Evolutionary conservation across 2,329 filamentous ascomycete species (phyloP).

Genomic region (Samsoniella hepiali): DNA sequence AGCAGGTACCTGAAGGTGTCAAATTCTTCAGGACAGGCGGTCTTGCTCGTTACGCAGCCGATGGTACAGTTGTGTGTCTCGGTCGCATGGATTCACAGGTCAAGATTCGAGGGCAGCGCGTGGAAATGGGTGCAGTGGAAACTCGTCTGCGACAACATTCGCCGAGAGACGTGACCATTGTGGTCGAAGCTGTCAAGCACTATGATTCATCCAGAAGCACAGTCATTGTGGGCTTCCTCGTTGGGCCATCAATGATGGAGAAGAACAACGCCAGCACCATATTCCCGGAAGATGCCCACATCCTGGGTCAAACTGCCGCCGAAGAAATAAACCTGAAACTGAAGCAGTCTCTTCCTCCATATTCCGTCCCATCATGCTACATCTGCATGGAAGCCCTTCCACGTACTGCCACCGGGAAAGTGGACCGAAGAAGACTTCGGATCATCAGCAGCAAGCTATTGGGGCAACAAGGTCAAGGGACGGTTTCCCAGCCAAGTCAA

Average conservation of each 20-base stretch:
- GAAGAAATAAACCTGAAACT: neutral
- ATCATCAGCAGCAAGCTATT: conserved; percentile 11
- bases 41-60: conserved; percentile 40
- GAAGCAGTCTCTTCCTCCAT: conserved; percentile 5
- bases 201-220: neutral
- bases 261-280: neutral
- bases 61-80: conserved; percentile 42
- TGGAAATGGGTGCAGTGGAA: conserved; percentile 43
- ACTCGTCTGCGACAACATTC: neutral
- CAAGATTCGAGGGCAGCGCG: conserved; percentile 56
- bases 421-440: conserved; percentile 11
- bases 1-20: neutral
- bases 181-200: neutral
- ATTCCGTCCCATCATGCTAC: conserved; percentile 13
- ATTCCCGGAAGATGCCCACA: neutral
- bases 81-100: conserved; percentile 58
- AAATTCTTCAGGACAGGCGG: conserved; percentile 48
- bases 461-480: neutral
- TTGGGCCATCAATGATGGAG: neutral
- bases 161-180: neutral
- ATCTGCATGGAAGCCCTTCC: conserved; percentile 14
- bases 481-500: too few species aligned
- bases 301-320: neutral
- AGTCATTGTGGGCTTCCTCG: neutral
- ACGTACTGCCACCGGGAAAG: conserved; percentile 17